Conservation (phyloP, 2,329 filamentous ascomycete species). For the Xylariaceae sp. region DNA sequence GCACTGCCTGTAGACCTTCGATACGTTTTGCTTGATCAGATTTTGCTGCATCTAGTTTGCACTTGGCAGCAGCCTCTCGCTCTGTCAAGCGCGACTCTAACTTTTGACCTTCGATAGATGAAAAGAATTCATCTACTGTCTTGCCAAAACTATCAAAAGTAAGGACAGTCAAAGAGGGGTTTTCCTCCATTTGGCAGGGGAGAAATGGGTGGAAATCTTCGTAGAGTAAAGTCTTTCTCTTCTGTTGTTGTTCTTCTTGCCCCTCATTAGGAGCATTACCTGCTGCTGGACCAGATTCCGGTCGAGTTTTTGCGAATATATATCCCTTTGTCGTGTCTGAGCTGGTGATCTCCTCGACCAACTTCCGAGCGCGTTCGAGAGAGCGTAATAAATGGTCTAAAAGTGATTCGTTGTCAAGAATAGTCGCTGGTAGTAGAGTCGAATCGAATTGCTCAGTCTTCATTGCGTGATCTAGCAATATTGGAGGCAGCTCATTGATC, state of each 20-base stretch:
- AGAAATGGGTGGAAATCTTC: constrained; percentile 95
- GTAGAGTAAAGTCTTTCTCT: constrained; percentile 61
- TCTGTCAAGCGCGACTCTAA: constrained; percentile 80
- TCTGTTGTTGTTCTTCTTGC: too few species aligned
- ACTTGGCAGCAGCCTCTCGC: constrained; percentile 73
- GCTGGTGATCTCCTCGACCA: constrained; percentile 66
- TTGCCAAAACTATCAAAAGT: constrained; percentile 84
- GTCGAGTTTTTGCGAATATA: constrained; percentile 71
- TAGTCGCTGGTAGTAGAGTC: constrained; percentile 60
- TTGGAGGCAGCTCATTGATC: constrained; percentile 84
- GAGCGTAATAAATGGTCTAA: constrained; percentile 65
- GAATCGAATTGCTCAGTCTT: constrained; percentile 66
- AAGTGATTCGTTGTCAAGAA: constrained; percentile 62
- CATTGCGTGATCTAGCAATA: constrained; percentile 83
- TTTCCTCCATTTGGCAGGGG: constrained; percentile 71
- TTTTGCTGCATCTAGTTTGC: constrained; percentile 79
- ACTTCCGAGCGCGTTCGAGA: constrained; percentile 64
- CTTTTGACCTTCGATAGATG: constrained; percentile 90
- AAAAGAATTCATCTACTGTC: constrained; percentile 95
- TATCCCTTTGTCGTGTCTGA: constrained; percentile 70
- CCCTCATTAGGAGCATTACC: constrained; percentile 33
- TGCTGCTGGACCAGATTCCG: constrained; percentile 23
- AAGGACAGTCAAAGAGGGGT: constrained; percentile 63
- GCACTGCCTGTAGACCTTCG: constrained; percentile 75
- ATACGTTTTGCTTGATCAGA: constrained; percentile 82